phyloP scores from a whole-genome alignment of 2,329 filamentous ascomycete genomes.

The Xylariales sp. region DNA sequence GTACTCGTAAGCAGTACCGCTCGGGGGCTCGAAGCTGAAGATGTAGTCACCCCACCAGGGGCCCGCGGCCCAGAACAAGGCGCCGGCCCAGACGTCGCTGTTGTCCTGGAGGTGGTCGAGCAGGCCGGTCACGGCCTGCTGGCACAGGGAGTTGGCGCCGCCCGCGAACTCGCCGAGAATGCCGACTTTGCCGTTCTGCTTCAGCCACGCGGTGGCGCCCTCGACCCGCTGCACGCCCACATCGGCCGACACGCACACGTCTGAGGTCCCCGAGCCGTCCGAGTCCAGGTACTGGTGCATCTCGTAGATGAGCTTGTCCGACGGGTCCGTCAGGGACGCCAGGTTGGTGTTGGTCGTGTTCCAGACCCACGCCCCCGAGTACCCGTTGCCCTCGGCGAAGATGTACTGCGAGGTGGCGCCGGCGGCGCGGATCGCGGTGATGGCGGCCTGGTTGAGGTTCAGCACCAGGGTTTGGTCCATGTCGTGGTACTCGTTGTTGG shows the following conservation, averaged over 20 bases:
- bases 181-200: constrained; percentile 48
- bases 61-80: constrained; percentile 54
- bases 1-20: constrained; percentile 33
- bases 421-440: constrained; percentile 55
- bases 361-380: constrained; percentile 45
- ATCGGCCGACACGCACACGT: constrained; percentile 41
- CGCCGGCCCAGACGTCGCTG: constrained; percentile 53
- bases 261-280: constrained; percentile 47
- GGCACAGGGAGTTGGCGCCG: constrained; percentile 45
- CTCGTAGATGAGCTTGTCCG: constrained; percentile 49
- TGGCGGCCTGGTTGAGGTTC: constrained; percentile 60
- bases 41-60: constrained; percentile 55
- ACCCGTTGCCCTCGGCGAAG: constrained; percentile 53
- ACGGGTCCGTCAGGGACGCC: constrained; percentile 28
- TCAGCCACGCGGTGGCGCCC: constrained; percentile 50
- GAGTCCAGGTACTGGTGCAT: constrained; percentile 58
- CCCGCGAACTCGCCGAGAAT: constrained; percentile 57
- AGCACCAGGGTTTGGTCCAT: constrained; percentile 57
- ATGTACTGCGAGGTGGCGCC: constrained; percentile 54
- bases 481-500: constrained; percentile 63
- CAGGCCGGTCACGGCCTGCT: constrained; percentile 45
- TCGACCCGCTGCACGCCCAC: constrained; percentile 45
- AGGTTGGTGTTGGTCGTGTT: constrained; percentile 4
- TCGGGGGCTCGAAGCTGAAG: constrained; percentile 41
- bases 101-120: constrained; percentile 50